Evolutionary conservation across 2,329 filamentous ascomycete genomes (phyloP), one percentile per base, ranked within the genome.

Genomic region (Phialophora macrospora): DNA sequence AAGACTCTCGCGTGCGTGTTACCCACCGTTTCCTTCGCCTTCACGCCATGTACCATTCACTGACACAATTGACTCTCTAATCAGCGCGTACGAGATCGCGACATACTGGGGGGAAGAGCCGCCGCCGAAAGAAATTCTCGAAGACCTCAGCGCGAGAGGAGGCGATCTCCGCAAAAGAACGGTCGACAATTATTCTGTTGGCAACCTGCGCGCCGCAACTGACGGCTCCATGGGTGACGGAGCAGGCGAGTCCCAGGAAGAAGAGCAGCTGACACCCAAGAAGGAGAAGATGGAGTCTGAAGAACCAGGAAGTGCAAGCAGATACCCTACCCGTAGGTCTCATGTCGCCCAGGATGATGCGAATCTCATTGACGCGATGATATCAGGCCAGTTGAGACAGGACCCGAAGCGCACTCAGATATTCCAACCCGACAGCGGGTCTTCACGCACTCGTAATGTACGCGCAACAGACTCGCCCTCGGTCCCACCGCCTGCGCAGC

Each of bases 51-150:
- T 38, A 7, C 54, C 34, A n/a, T 44, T 32, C 30, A 58, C 28
- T 52, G 56, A 52, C 34, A 26, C 51, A 11, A 9, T 38, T 32
- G 41, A 26, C 17, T 22, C 51, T 20, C 38, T 24, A 11, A 22
- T 55, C 26, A 83, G 81, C 12, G 92, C 93, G 1, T 97, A 90
- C 78, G 93, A 96, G 78, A 95, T 96, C 73, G 87, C 86, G 55
- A 89, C 87, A 11, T 80, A 93, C 49, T 90, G 93, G 79, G 85
- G 88, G 61, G 88, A 90, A 77, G 91, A 93, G 68, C 93, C 93
- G 0, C 93, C 93, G 17, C 92, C 92, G 5, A 92, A 90, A 72
- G 91, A 96, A 73, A 96, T 96, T 55, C 82, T 97, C 38, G 93
- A 97, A 77, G 88, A 93, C 64, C 76, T 85, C 30, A 85, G 92